These are phyloP conservation scores for Aureobasidium subglaciale DNA, from an alignment of 2,329 filamentous ascomycete genomes.

Conservation along the genomic window DNA sequence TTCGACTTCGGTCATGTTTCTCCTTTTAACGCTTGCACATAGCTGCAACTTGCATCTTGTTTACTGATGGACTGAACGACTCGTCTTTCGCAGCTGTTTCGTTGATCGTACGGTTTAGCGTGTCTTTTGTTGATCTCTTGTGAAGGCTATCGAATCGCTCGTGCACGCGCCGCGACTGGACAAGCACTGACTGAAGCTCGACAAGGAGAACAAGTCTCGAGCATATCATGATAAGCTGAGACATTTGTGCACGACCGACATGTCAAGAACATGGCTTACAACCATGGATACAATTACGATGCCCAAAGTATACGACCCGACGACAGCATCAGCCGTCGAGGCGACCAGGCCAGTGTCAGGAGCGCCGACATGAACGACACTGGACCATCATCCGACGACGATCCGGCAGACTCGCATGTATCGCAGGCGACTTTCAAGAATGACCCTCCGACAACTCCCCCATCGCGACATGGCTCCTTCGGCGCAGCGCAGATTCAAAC, in stretches of 20 bases:
- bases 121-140: not conserved
- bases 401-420: constrained; percentile 4
- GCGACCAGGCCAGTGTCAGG: constrained; percentile 8
- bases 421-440: not conserved
- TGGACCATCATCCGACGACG: not conserved
- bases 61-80: not conserved
- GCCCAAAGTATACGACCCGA: constrained; percentile 16
- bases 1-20: too few relatives aligned
- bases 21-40: not conserved
- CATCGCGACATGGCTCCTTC: constrained; percentile 14
- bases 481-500: constrained; percentile 15
- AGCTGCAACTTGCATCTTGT: too few relatives aligned
- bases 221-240: constrained; percentile 5
- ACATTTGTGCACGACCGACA: constrained; percentile 1
- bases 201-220: not conserved
- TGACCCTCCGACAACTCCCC: constrained; percentile 14
- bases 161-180: too few relatives aligned
- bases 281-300: constrained; percentile 12
- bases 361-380: not conserved
- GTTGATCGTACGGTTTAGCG: not conserved
- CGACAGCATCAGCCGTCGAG: constrained; percentile 17
- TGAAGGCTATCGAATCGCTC: too few relatives aligned
- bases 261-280: constrained; percentile 6
- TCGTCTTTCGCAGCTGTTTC: not conserved
- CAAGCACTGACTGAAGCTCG: not conserved